Evolutionary conservation across 371 early-diverging fungal genomes (phyloP).

Genomic region (Sanchytrium tribonematis): DNA sequence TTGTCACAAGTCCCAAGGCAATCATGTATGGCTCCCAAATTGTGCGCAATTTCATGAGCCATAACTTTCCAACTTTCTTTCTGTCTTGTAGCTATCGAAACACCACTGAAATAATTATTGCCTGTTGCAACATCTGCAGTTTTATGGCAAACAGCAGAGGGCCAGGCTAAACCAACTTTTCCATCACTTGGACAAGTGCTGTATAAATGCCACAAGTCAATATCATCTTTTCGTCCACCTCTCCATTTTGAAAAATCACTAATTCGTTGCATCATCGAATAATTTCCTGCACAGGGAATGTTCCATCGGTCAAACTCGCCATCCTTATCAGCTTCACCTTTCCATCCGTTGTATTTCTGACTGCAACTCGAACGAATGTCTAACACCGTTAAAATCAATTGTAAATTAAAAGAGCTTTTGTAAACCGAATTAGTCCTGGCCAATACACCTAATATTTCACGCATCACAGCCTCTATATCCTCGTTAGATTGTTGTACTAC

Average conservation of each 20-base stretch:
- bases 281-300: neutral
- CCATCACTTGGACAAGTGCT: neutral
- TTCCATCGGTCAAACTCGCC: conserved; percentile 1
- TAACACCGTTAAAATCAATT: neutral
- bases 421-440: neutral
- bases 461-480: neutral
- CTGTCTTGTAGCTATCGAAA: neutral
- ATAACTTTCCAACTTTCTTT: conserved; percentile 3
- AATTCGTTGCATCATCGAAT: conserved; percentile 4
- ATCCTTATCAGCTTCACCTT: neutral
- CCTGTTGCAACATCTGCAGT: neutral
- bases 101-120: neutral
- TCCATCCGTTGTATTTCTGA: neutral
- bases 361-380: neutral
- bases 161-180: neutral
- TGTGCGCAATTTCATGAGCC: conserved; percentile 6
- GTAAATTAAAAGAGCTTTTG: neutral
- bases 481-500: neutral
- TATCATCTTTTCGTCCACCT: neutral
- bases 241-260: conserved; percentile 4
- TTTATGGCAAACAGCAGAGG: neutral
- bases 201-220: neutral
- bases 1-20: neutral
- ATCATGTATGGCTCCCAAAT: conserved; percentile 6
- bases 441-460: neutral